Conservation (phyloP, 1,284 basidiomycete species). For the Fomitopsis schrenkii region DNA sequence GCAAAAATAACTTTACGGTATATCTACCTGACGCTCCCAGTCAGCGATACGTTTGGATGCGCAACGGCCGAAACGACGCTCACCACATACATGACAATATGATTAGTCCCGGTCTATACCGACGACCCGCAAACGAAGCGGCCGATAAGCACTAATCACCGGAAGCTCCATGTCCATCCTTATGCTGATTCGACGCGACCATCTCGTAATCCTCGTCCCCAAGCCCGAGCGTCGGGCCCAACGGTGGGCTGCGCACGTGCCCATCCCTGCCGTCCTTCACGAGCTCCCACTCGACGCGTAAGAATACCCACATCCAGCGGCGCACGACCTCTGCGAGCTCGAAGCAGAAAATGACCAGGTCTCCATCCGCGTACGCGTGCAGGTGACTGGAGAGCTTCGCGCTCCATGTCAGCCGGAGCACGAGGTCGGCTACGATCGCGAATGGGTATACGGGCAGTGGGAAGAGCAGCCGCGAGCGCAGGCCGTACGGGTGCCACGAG, state of each 20-base stretch:
- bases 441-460: conserved; percentile 86
- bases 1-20: background rate
- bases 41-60: background rate
- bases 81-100: background rate
- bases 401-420: conserved; percentile 94
- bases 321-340: conserved; percentile 89
- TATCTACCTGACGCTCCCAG: background rate
- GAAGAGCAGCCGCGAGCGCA: conserved; percentile 70
- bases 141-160: background rate
- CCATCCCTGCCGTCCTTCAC: conserved; percentile 43
- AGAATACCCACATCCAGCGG: conserved; percentile 95
- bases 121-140: background rate
- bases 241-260: conserved; percentile 10
- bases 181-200: conserved; percentile 15
- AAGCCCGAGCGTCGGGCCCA: conserved; percentile 8
- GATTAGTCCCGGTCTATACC: background rate
- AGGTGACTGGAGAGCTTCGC: conserved; percentile 89
- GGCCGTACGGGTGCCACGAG: conserved; percentile 54
- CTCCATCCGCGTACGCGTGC: conserved; percentile 80
- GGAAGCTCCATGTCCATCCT: background rate
- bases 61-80: background rate
- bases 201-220: conserved; percentile 26
- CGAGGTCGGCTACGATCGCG: conserved; percentile 79
- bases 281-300: conserved; percentile 94
- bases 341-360: conserved; percentile 83